Evolutionary conservation across 2,329 filamentous ascomycete genomes (phyloP).

Genomic region (Colletotrichum kahawae): DNA sequence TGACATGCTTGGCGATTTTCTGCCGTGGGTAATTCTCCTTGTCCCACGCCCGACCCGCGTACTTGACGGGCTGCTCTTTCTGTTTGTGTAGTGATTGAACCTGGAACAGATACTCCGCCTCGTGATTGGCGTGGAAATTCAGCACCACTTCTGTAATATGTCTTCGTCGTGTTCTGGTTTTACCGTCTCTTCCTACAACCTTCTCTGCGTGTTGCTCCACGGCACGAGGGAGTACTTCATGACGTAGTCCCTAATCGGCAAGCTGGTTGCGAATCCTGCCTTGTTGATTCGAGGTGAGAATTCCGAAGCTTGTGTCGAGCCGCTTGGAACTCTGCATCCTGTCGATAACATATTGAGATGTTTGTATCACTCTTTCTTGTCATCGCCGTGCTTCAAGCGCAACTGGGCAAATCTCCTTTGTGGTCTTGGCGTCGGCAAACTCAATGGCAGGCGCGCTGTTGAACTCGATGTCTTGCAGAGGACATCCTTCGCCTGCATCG

Average conservation of each 20-base stretch:
- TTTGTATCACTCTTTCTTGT: not conserved
- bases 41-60: not conserved
- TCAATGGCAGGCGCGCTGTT: not conserved
- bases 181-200: not conserved
- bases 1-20: not conserved
- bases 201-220: not conserved
- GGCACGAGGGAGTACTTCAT: not conserved
- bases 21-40: not conserved
- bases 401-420: not conserved
- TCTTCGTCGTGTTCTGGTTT: not conserved
- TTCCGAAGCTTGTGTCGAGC: constrained; percentile 42
- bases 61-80: not conserved
- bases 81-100: not conserved
- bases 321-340: constrained; percentile 33
- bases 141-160: not conserved
- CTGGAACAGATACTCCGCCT: not conserved
- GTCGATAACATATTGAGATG: not conserved
- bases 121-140: not conserved
- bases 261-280: not conserved
- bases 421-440: not conserved
- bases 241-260: not conserved
- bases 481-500: not conserved
- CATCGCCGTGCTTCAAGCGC: not conserved
- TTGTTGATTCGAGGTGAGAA: constrained; percentile 36
- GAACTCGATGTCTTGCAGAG: not conserved